phyloP scores from a whole-genome alignment of 139 green algal species.

The Chlorella sp. region DNA sequence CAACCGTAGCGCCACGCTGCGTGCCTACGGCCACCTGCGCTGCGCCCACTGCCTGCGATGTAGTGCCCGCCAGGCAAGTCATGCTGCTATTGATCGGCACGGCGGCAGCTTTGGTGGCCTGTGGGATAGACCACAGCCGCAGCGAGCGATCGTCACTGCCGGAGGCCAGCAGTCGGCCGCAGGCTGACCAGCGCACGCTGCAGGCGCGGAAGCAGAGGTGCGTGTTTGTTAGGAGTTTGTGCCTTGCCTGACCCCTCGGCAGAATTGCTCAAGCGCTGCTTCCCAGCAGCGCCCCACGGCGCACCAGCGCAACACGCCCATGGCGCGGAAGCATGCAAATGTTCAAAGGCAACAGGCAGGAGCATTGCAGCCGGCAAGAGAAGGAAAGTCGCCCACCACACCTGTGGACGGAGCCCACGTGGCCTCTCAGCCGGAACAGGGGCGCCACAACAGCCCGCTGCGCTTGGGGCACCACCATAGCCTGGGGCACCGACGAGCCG shows the following conservation, averaged over 20 bases:
- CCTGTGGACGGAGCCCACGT: slow-evolving; percentile 67
- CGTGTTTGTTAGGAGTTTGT: too few species aligned
- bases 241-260: too few species aligned
- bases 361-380: not conserved
- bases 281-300: too few species aligned
- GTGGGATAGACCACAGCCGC: slow-evolving; percentile 49
- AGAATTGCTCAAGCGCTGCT: too few species aligned
- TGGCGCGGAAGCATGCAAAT: too few species aligned
- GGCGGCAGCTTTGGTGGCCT: too few species aligned
- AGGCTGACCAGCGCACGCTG: slow-evolving; percentile 52
- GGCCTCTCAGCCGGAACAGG: slow-evolving; percentile 49
- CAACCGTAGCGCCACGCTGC: too few species aligned
- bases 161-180: slow-evolving; percentile 48
- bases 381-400: not conserved
- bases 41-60: not conserved
- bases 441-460: not conserved
- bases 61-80: too few species aligned
- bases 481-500: not conserved
- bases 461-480: too few species aligned
- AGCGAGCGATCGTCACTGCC: slow-evolving; percentile 61
- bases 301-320: too few species aligned
- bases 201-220: not conserved
- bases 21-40: not conserved
- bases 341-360: too few species aligned
- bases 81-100: not conserved